Base-by-base conservation (phyloP, 306 rosid species). In the Coriaria nepalensis region DNA sequence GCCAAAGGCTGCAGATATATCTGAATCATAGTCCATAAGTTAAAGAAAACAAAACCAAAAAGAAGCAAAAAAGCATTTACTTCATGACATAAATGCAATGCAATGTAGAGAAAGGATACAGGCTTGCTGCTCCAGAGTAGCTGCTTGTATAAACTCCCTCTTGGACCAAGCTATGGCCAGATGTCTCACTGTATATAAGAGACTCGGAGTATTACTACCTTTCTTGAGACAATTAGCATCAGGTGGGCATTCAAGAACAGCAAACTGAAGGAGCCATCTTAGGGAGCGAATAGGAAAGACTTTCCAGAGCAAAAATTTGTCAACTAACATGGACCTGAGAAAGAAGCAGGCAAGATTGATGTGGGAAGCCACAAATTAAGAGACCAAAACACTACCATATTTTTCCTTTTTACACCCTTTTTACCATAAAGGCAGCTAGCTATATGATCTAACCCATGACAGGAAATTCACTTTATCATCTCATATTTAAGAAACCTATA, bases 1-100 rank as follows among this genome's bases (percentile, higher is more conserved):
- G 72, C 97, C 95, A 9, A 90, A 58, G 9, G 85, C 95, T 47
- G 95, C 97, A 67, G 97, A 64, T 73, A 90, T 46, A 79, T 90
- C 97, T 90, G 51, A 14, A 54, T 68, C 71, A 63, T 65, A 2
- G 6, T 29, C 12, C 29, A 44, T 5, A 6, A 41, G 58, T 53
- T 40, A 53, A 53, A 6, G 29, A 46, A 53, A 53, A 40, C 39
- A 53, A 53, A 35, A 20, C 33, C 11, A n/a, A 53, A 40, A 15
- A 53, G 42, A 38, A 39, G 48, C 58, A 40, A 53, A 13, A 53
- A 52, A 5, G 33, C 40, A n/a, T n/a, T n/a, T n/a, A n/a, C n/a
- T n/a, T n/a, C n/a, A n/a, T n/a, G n/a, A n/a, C n/a, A n/a, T n/a
- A n/a, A n/a, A n/a, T n/a, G n/a, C n/a, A n/a, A n/a, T n/a, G n/a